Base-by-base conservation (phyloP, 2,329 filamentous ascomycete species). In the Parasarocladium wereldwijsianum region DNA sequence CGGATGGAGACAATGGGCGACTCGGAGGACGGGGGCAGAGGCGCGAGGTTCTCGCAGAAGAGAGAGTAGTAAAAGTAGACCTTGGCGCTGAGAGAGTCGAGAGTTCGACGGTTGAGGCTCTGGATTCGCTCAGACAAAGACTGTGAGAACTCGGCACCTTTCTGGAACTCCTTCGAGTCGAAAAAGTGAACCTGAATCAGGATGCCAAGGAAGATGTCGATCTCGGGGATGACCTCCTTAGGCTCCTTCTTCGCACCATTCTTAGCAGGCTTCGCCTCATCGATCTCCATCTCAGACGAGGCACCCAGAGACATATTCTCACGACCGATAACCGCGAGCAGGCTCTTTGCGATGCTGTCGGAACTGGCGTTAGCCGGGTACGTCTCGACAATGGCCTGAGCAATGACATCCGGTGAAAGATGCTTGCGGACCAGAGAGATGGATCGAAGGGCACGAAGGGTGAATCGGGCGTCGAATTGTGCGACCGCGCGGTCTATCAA, bases 11-110 rank as follows among this genome's bases (percentile, higher is more conserved):
- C 81, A 40, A 93, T 73, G 4, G 85, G 79, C 6, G 86, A 93
- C 45, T 83, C 77, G 33, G 84, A 79, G 31, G 86, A 94, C 15
- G 87, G 86, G 25, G 90, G 82, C 38, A 87, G 71, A 14, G 87
- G 86, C 36, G 76, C 72, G 37, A 92, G 70, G 55, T 92, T 77
- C 66, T 98, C 90, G 59, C 79, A 84, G 64, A 96, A 96, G 44
- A 96, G 66, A 15, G 84, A 84, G 59, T 84, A 93, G 66, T 98
- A 98, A 59, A 94, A 96, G 67, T 94, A 98, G 38, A 87, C 85
- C 57, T 92, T 92, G 40, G 87, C 85, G 35, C 86, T 82, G 35
- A 98, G 72, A 29, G 86, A 85, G 55, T 98, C 90, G 38, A 98
- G 64, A 15, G 90, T 96, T 44, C 90, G 77, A 38, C 90, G 80